phyloP scores from a whole-genome alignment of 352 stramenopile genomes.

The Pelagophyceae sp. region DNA sequence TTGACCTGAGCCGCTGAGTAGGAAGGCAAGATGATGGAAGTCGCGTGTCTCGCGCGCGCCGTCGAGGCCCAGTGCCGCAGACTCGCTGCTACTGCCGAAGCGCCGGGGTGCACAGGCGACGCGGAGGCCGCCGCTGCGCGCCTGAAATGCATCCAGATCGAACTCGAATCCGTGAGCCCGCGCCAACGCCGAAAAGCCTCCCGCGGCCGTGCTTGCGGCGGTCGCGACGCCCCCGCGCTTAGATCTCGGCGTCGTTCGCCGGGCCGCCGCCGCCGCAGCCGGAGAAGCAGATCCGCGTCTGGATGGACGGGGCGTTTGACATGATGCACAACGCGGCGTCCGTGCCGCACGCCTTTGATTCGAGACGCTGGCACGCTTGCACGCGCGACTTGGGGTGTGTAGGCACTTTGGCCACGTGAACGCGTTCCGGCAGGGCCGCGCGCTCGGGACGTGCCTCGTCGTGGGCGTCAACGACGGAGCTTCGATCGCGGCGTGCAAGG shows the following conservation, averaged over 20 bases:
- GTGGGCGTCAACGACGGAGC: slow-evolving; percentile 96
- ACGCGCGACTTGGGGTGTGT: no score
- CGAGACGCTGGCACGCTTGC: not conserved
- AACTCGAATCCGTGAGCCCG: no score
- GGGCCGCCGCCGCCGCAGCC: not conserved
- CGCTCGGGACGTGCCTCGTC: slow-evolving; percentile 90
- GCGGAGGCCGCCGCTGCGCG: no score
- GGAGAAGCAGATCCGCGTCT: slow-evolving; percentile 77
- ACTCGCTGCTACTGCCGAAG: no score
- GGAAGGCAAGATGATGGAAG: no score
- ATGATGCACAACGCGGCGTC: slow-evolving; percentile 62
- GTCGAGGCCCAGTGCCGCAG: no score
- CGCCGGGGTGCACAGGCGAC: not conserved
- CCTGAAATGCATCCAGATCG: no score
- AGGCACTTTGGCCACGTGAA: slow-evolving; percentile 98
- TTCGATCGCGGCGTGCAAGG: slow-evolving; percentile 92
- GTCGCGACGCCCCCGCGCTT: no score
- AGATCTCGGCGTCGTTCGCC: not conserved
- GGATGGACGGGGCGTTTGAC: slow-evolving; percentile 81
- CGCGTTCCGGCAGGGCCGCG: slow-evolving; percentile 87
- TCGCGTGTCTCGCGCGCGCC: no score
- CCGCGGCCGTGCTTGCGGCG: no score
- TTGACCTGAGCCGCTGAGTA: no score
- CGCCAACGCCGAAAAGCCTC: no score
- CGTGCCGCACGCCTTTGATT: not conserved